Evolutionary conservation across 2,329 filamentous ascomycete species (phyloP), one percentile per base, ranked within the genome.

Genomic region (Sarocladiaceae sp.): DNA sequence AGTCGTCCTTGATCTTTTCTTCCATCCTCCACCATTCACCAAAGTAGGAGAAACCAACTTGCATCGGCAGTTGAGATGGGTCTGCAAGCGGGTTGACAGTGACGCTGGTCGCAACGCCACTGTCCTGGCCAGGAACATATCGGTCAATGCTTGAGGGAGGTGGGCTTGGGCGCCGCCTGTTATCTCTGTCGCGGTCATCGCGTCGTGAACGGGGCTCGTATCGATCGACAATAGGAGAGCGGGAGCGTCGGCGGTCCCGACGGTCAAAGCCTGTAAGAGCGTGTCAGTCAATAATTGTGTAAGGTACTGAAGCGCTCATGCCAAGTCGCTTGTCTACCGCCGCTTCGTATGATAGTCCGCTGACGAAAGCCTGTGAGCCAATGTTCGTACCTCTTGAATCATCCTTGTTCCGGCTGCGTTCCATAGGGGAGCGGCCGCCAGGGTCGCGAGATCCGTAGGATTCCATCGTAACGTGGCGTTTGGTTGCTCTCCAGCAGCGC

Each of bases 21-120:
- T 90, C 88, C 52, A 82, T 72, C 48, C 86, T 78, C 86, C 86
- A 91, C 86, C 86, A 91, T 62, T 91, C 86, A 15, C 86, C 82
- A 55, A 88, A 91, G 62, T 84, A 91, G 12, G 85, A 90, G 63
- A 91, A 91, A 2, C 86, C 86, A 45, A 90, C 86, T 59, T 91
- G 86, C 50, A 85, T 89, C 3, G 84, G 79, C 9, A 91, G 71
- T 48, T 78, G 78, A 53, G 84, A 72, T 2, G 86, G 86, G 50
- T 91, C 85, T 11, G 77, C 72, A 3, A 91, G 67, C 7, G 84
- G 85, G 52, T 90, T 90, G 15, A 70, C 64, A 1, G 70, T 56
- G 18, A 68, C 29, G 9, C 54, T 68, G 12, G 75, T 64, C 15
- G 75, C 61, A 19, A 70, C 67, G 26, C 58, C 58, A 46, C 58